These are phyloP conservation scores for Rhodomyrtus tomentosa DNA, from an alignment of 345 rosid species.

Conservation along the genomic window DNA sequence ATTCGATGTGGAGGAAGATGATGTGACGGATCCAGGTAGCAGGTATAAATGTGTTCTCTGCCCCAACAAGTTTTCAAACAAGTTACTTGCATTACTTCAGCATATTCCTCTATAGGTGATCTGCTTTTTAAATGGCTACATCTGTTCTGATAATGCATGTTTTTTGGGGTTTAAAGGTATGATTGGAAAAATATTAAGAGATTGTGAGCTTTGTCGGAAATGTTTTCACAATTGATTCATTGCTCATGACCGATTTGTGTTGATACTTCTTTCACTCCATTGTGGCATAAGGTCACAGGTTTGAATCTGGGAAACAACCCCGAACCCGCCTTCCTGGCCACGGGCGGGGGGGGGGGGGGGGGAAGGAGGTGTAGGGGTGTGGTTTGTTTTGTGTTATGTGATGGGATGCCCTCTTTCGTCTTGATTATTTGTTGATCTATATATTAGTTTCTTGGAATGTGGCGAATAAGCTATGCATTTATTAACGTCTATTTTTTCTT, in stretches of 20 bases:
- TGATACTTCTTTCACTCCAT: background rate
- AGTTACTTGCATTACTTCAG: background rate
- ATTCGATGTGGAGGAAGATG: conserved; percentile 73
- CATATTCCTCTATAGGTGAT: background rate
- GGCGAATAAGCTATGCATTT: background rate
- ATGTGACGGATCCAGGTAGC: conserved; percentile 46
- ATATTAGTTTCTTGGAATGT: background rate
- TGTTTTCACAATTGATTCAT: background rate
- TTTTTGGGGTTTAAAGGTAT: background rate
- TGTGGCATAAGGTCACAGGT: background rate
- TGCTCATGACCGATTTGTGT: background rate
- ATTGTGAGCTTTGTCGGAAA: background rate
- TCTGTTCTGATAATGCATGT: background rate
- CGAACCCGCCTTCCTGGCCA: too few species aligned
- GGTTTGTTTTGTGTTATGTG: too few species aligned
- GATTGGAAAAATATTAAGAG: background rate
- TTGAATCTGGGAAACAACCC: background rate
- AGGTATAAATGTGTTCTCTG: conserved; percentile 37
- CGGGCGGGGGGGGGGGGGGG: too few species aligned
- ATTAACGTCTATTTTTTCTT: background rate
- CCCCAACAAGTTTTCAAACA: background rate
- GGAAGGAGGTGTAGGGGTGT: too few species aligned
- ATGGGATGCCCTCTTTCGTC: background rate
- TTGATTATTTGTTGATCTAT: background rate
- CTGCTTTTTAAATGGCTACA: background rate